A percentile compares a stretch with the other conserved stretches of the same genome.
phyloP scores from a whole-genome alignment of 768 basidiomycete species.

The Termitomyces sp. region DNA sequence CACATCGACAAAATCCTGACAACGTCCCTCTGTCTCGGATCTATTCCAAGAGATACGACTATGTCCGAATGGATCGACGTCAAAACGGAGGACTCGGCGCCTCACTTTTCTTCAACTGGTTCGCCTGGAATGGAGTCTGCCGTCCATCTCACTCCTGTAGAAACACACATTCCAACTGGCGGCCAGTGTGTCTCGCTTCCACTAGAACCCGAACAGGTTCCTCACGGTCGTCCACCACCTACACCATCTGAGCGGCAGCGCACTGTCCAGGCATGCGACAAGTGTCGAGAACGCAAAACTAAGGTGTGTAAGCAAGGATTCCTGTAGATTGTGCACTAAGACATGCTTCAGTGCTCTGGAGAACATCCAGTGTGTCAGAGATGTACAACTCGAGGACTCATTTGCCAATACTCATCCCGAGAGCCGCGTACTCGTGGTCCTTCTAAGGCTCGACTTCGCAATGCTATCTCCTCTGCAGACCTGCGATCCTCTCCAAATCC shows the following conservation, averaged over 20 bases:
- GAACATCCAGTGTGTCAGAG: constrained; percentile 50
- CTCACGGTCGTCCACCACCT: constrained; percentile 10
- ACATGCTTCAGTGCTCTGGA: constrained; percentile 47
- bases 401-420: constrained; percentile 46
- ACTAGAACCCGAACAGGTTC: constrained; percentile 12
- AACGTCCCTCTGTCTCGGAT: not conserved
- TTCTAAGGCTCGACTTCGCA: constrained; percentile 25
- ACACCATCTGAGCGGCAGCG: constrained; percentile 33
- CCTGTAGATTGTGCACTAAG: not conserved
- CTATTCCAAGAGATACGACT: not conserved
- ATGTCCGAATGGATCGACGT: constrained; percentile 15
- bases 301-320: constrained; percentile 33
- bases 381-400: constrained; percentile 44
- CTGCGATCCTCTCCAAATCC: constrained; percentile 12
- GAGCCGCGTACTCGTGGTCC: constrained; percentile 32
- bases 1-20: not conserved
- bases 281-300: constrained; percentile 55
- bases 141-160: constrained; percentile 5
- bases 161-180: constrained; percentile 2
- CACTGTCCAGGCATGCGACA: constrained; percentile 53
- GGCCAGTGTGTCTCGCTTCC: constrained; percentile 12
- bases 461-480: constrained; percentile 22
- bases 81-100: constrained; percentile 11
- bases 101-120: constrained; percentile 6
- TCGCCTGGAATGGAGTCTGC: constrained; percentile 7